These are phyloP conservation scores for Talaromyces ruber DNA, from an alignment of 495 filamentous ascomycete species.

Conservation along the genomic window DNA sequence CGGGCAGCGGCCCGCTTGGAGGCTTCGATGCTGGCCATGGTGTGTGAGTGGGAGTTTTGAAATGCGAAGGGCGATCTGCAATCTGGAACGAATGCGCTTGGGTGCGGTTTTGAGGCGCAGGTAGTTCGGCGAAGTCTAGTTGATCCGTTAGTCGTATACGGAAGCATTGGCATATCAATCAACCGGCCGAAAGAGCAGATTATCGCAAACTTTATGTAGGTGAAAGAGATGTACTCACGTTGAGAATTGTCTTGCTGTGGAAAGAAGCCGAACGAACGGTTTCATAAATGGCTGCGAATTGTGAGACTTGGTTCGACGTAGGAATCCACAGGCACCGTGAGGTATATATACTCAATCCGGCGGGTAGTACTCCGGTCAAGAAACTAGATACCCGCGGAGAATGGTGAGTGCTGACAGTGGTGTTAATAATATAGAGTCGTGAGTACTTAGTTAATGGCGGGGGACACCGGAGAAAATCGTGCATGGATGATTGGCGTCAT, in stretches of 20 bases:
- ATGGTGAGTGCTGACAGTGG: not conserved
- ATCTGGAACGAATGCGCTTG: not conserved
- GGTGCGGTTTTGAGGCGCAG: not conserved
- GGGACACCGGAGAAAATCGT: no score
- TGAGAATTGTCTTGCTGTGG: not conserved
- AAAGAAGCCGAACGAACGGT: not conserved
- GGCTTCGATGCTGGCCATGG: constrained; percentile 51
- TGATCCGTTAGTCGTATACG: not conserved
- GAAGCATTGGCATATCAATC: not conserved
- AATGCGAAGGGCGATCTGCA: not conserved
- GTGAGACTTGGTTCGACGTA: not conserved
- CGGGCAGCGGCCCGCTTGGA: constrained; percentile 80
- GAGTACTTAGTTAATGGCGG: no score
- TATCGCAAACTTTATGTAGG: not conserved
- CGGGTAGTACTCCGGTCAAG: not conserved
- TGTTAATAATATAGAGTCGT: not conserved
- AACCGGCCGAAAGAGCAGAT: not conserved
- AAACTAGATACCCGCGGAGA: not conserved
- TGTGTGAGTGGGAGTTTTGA: not conserved
- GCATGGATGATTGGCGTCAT: no score
- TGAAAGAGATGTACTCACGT: not conserved
- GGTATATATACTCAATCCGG: not conserved
- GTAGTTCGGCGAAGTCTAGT: not conserved
- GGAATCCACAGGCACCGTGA: not conserved
- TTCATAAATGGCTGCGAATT: not conserved